Conservation (phyloP, 306 rosid species). For the Comarum palustre region DNA sequence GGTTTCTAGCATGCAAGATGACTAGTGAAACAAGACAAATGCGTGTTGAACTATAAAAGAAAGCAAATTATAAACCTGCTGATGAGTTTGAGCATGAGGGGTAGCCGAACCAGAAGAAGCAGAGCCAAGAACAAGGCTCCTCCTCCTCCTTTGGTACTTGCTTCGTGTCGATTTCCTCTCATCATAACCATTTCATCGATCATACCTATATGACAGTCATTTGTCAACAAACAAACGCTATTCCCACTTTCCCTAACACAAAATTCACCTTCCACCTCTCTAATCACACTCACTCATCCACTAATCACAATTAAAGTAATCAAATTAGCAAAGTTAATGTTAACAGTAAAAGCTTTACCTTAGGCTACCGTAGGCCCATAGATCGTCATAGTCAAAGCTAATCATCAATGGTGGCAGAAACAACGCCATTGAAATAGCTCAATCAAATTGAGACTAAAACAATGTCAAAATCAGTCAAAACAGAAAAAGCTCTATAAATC, state of each 20-base stretch:
- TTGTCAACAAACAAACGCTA: neutral
- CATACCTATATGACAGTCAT: neutral
- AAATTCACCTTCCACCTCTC: neutral
- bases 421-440: neutral
- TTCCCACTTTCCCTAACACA: neutral
- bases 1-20: neutral
- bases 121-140: slow-evolving; percentile 15
- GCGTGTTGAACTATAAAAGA: neutral
- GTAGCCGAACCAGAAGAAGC: slow-evolving; percentile 6
- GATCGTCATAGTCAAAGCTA: neutral
- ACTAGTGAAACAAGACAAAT: neutral
- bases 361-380: neutral
- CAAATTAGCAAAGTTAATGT: neutral
- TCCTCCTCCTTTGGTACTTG: slow-evolving; percentile 9
- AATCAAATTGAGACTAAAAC: neutral
- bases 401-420: neutral
- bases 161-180: neutral
- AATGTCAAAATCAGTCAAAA: neutral
- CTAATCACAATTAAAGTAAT: neutral
- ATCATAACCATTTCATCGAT: slow-evolving; percentile 4
- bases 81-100: slow-evolving; percentile 1
- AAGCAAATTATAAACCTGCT: slow-evolving; percentile 13
- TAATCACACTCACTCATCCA: neutral
- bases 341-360: neutral
- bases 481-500: neutral